Conservation (phyloP, 2,329 filamentous ascomycete species). For the Aciculosporium take region DNA sequence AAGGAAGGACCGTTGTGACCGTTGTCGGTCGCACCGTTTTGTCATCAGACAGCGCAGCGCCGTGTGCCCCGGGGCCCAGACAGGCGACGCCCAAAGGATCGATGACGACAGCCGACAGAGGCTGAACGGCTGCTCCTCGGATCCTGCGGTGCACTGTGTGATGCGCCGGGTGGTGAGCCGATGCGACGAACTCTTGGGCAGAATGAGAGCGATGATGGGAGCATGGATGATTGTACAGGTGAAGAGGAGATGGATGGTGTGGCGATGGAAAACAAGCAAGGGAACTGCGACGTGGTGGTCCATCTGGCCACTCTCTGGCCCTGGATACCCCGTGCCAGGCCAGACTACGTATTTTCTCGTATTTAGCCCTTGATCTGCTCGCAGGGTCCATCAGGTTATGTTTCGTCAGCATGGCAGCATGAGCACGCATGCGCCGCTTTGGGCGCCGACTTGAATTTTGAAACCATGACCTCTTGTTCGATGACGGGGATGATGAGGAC, state of each 20-base stretch:
- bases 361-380: too few relatives aligned
- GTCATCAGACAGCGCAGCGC: background rate
- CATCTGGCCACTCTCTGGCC: too few relatives aligned
- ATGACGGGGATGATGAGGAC: too few relatives aligned
- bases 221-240: background rate
- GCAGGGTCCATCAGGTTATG: too few relatives aligned
- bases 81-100: background rate
- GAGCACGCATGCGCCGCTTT: too few relatives aligned
- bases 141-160: background rate
- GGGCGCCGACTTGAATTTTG: too few relatives aligned
- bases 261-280: too few relatives aligned
- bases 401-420: too few relatives aligned
- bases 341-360: too few relatives aligned
- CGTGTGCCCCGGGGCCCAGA: background rate
- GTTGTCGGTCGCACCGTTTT: background rate
- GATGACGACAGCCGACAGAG: constrained; percentile 4
- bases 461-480: too few relatives aligned
- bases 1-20: background rate
- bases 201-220: background rate
- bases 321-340: too few relatives aligned
- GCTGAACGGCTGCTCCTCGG: background rate
- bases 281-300: background rate
- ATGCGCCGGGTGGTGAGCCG: background rate
- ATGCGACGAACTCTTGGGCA: background rate
- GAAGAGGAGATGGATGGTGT: background rate